A percentile compares a stretch with the other conserved stretches of the same genome.
Conservation (phyloP, 768 basidiomycete genomes). For the Hygrocybe coccinea region DNA sequence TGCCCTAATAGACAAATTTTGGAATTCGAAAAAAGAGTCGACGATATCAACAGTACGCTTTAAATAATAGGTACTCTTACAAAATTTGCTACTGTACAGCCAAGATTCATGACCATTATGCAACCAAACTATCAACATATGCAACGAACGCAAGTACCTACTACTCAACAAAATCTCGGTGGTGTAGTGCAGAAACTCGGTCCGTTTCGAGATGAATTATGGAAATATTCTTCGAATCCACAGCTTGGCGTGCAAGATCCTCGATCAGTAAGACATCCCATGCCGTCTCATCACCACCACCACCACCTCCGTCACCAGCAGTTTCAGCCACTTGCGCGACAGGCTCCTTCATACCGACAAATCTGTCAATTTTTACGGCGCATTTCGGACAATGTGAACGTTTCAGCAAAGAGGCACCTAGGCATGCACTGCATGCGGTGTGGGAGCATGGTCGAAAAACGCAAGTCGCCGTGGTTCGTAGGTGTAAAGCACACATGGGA, state of each 20-base stretch:
- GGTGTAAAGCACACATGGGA: constrained; percentile 8
- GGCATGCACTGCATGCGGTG: constrained; percentile 10
- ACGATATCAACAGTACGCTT: too few relatives aligned
- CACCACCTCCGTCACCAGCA: neutral
- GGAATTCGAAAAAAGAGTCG: too few relatives aligned
- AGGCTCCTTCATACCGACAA: constrained; percentile 14
- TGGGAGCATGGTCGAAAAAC: constrained; percentile 17
- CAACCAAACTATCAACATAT: too few relatives aligned
- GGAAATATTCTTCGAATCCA: constrained; percentile 1
- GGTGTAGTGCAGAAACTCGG: neutral
- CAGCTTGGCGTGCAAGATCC: constrained; percentile 2
- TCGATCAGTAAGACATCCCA: constrained; percentile 2
- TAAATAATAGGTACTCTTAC: too few relatives aligned
- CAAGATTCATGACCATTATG: too few relatives aligned
- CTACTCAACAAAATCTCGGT: too few relatives aligned
- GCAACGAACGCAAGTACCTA: too few relatives aligned
- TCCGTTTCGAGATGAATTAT: constrained; percentile 10
- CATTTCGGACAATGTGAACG: constrained; percentile 12
- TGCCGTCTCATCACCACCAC: neutral
- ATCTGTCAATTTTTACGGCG: constrained; percentile 5
- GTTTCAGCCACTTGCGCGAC: neutral
- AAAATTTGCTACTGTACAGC: too few relatives aligned
- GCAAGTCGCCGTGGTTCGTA: neutral
- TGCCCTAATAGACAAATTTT: too few relatives aligned
- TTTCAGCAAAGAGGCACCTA: constrained; percentile 11